Conservation (phyloP, 1,284 basidiomycete genomes). For the Austroboletus novae-zelandiae region DNA sequence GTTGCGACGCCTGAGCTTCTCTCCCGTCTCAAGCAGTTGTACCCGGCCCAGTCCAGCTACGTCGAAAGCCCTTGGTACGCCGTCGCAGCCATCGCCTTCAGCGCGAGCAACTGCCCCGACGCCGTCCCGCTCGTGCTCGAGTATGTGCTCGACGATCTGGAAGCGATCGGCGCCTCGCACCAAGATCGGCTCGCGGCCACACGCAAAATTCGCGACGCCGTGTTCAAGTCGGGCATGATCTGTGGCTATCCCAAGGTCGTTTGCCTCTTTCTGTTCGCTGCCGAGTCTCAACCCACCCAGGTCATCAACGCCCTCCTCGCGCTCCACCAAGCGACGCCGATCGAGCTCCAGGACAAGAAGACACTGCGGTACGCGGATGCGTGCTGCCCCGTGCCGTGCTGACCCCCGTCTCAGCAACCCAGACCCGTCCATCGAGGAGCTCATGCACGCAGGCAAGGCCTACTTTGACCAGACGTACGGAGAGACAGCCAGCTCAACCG, state of each 20-base stretch:
- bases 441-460: constrained; percentile 39
- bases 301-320: constrained; percentile 48
- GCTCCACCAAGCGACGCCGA: constrained; percentile 42
- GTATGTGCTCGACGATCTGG: constrained; percentile 44
- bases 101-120: constrained; percentile 53
- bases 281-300: too few relatives aligned
- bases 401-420: constrained; percentile 34
- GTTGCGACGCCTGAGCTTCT: constrained; percentile 29
- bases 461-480: constrained; percentile 51
- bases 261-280: too few relatives aligned
- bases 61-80: constrained; percentile 53
- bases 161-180: constrained; percentile 27
- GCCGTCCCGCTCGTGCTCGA: constrained; percentile 53
- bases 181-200: constrained; percentile 41
- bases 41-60: constrained; percentile 16
- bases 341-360: constrained; percentile 37
- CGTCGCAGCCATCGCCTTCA: constrained; percentile 51
- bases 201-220: constrained; percentile 50
- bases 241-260: constrained; percentile 47
- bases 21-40: constrained; percentile 19
- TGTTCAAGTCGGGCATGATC: constrained; percentile 56
- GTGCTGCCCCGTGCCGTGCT: neutral
- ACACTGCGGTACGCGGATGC: constrained; percentile 34
- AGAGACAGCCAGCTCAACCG: constrained; percentile 43
- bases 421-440: constrained; percentile 37